Base-by-base conservation (phyloP, 768 basidiomycete species). In the Pulveroboletus sp. region DNA sequence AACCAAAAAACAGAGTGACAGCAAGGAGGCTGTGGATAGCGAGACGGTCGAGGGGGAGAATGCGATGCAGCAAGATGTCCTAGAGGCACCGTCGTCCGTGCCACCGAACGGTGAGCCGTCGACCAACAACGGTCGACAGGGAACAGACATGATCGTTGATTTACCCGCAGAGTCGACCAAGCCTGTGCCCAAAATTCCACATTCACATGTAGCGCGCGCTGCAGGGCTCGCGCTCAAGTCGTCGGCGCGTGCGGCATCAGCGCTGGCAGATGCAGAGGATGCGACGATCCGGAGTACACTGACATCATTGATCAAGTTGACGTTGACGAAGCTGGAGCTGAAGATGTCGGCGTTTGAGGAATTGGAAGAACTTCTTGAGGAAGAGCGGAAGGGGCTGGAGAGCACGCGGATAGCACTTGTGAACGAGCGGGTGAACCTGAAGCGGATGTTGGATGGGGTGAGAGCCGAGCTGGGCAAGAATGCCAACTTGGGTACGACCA, bases 321-420 rank as follows among this genome's bases (percentile, higher is more conserved):
- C 78, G 51, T 76, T 80, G 59, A 90, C 78, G 42, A 98, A 98
- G 69, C 82, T 98, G 33, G 94, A 97, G 63, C 74, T 95, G 47
- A 98, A 99, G 76, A 89, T 93, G 83, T 71, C 80, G 2, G 90
- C 94, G 66, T 97, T 98, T 61, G 96, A 97, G 65, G 86, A 91
- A 67, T 74, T 99, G 50, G 96, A 99, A 65, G 86, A 89, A 42
- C 72, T 93, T 8, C 73, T 99, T 45, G 96, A 98, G 65, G 86
- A 91, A 46, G 96, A 99, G 69, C 79, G 93, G 49, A 79, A 86
- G 54, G 75, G 81, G 32, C 70, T 99, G 39, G 96, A 99, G 74
- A 82, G 83, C 41, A 83, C 87, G 18, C 79, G 89, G 47, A 76
- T 90, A 70, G 78, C 82, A 35, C 72, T 98, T 37, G 82, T 90